Evolutionary conservation across 768 basidiomycete species (phyloP), one percentile per base, ranked within the genome.

Genomic region (Naganishia vaughanmartiniae): DNA sequence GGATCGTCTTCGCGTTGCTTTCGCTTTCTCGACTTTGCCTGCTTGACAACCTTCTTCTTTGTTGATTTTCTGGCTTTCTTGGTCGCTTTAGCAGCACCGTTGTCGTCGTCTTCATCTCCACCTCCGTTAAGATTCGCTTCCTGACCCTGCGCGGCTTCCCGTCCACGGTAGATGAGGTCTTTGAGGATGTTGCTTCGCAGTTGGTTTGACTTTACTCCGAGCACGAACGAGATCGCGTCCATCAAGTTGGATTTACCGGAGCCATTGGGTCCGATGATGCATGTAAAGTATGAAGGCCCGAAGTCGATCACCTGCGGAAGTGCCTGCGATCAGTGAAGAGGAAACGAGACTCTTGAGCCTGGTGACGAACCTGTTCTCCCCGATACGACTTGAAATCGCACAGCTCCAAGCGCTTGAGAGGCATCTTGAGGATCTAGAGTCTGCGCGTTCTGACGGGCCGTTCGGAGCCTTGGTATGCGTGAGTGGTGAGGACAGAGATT

Each of bases 201-300:
- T 73, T 96, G 92, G 1, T 89, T 90, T 72, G 91, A 93, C 84
- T 94, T 93, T 33, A 98, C 90, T 34, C 96, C 96, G 7, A 99
- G 88, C 11, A 98, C 96, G 79, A 99, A 98, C 4, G 96, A 98
- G 74, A 99, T 97, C 65, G 96, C 96, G 79, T 99, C 96, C 96
- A 98, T 98, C 68, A 98, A 87, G 80, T 99, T 99, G 12, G 93
- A 95, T 80, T 99, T 98, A 71, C 96, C 96, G 0, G 95, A 93
- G 69, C 96, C 95, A 89, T 99, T 98, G 42, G 96, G 95, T 26
- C 96, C 96, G 75, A 99, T 97, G 67, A 97, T 86, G 14, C 92
- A 95, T 0, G 95, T 94, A 82, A 99, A 99, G 77, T 89, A 75
- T 7, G 79, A 76, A 75, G 78, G 77, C 33, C 80, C 80, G 56